Base-by-base conservation (phyloP, 2,329 filamentous ascomycete genomes). In the Cercospora sp. region DNA sequence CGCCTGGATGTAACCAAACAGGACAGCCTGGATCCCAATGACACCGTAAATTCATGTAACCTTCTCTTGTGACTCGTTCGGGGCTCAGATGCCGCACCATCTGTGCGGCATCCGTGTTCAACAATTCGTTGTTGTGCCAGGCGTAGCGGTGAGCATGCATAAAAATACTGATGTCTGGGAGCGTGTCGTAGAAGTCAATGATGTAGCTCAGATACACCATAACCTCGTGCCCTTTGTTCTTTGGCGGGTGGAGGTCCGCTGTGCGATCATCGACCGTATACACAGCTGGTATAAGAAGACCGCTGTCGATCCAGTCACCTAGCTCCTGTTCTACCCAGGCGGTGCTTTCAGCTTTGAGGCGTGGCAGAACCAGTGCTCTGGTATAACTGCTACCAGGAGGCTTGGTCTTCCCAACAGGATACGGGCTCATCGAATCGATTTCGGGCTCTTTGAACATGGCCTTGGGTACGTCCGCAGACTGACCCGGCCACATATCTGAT, bases 191-290 rank as follows among this genome's bases (percentile, higher is more conserved):
- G 75, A 86, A 83, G 75, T 88, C 86, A 73, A 88, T 84, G 73
- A 90, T 83, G 77, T 87, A 89, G 45, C 83, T 85, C 42, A 89
- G 81, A 74, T 90, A 89, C 7, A 87, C 83, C 79, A 87, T 85
- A 36, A 86, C 87, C 77, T 90, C 88, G 73, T 88, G 85, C 36
- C 88, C 88, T 76, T 88, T 88, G 73, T 87, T 86, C 65, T 82
- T 81, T 0, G 84, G 84, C 1, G 85, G 82, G 67, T 84, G 84
- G 23, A 84, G 79, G 13, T 77, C 75, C 3, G 84, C 84, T 1
- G 73, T 75, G 5, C 60, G 67, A 71, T 86, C 82, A 71, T 88
- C 83, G 28, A 83, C 84, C n/a, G 84, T 79, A 72, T 88, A 88
- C n/a, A 84, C 76, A 3, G 80, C 80, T 26, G 79, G 79, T 18